Conservation (phyloP, 352 stramenopile species). For the Aphanomyces stellatus region DNA sequence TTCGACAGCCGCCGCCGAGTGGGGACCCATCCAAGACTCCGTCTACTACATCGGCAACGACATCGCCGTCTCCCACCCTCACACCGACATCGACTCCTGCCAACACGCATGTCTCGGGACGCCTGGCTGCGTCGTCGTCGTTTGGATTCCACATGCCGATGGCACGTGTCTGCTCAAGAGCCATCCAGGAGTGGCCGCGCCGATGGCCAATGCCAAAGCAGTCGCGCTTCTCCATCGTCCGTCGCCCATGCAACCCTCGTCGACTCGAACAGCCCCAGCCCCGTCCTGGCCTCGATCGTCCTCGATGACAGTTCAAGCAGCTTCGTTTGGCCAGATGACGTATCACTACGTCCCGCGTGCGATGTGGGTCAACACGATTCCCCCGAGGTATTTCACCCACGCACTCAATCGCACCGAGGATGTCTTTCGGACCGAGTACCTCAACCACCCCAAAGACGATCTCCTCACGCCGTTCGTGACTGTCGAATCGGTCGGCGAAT, state of each 20-base stretch:
- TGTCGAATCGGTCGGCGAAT: constrained; percentile 3
- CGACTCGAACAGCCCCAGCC: not conserved
- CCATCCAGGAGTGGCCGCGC: not conserved
- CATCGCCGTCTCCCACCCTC: constrained; percentile 5
- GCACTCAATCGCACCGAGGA: not conserved
- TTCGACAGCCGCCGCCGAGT: not conserved
- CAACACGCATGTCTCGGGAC: not conserved
- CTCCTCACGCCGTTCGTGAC: constrained; percentile 3
- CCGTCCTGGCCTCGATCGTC: not conserved
- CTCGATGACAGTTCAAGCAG: not conserved
- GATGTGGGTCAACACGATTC: not conserved
- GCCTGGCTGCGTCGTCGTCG: not conserved
- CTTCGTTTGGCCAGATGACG: not conserved
- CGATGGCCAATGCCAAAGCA: not conserved
- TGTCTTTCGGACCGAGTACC: not conserved
- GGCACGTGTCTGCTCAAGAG: constrained; percentile 15
- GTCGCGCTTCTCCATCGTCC: not conserved
- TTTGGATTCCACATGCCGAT: not conserved
- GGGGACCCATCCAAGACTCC: not conserved
- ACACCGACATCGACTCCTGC: not conserved
- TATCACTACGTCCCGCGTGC: not conserved
- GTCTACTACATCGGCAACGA: constrained; percentile 18
- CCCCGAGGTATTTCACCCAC: not conserved
- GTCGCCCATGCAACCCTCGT: not conserved
- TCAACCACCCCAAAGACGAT: not conserved